Evolutionary conservation across 257 asterid species (phyloP), one percentile per base, ranked within the genome.

Genomic region (Ilex asprella): DNA sequence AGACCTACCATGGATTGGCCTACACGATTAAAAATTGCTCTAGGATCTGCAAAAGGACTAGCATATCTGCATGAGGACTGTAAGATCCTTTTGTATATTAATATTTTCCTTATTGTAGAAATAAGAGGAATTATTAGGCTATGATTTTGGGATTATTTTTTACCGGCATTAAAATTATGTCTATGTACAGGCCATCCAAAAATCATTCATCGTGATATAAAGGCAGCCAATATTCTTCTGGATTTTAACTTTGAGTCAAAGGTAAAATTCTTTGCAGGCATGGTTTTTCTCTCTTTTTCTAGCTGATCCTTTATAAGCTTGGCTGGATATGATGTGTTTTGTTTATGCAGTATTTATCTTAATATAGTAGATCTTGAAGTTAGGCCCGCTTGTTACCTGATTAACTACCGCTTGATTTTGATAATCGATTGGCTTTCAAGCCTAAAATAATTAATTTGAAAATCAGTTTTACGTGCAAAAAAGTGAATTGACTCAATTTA

Each of bases 161-260:
- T 35, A 8, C 7, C 8, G 7, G 5, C 5, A 35, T 35, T 64
- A n/a, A 46, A 39, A 16, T 64, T 31, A 39, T 56, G 52, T 55
- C n/a, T 56, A 7, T 21, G 2, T 63, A 30, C 75, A 91, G 98
- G 98, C 74, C 86, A 91, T 84, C 98, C 98, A 1, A 87, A 84
- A 73, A 91, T 91, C 73, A 82, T 91, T 72, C 98, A 91, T 61
- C 85, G 98, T 56, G 98, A 91, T 73, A 88, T 91, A 79, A 91
- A 91, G 83, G 89, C 94, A 57, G 67, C 98, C 49, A 91, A 91
- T 75, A 91, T 91, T 76, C 96, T 91, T 44, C 14, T 91, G 70
- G 91, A 91, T 74, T 84, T 79, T 31, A 88, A 82, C 74, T 91
- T 91, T 39, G 98, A 91, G 77, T 81, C 98, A 41, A 86, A 84